Evolutionary conservation across 768 basidiomycete genomes (phyloP).

Genomic region (Boletus edulis): DNA sequence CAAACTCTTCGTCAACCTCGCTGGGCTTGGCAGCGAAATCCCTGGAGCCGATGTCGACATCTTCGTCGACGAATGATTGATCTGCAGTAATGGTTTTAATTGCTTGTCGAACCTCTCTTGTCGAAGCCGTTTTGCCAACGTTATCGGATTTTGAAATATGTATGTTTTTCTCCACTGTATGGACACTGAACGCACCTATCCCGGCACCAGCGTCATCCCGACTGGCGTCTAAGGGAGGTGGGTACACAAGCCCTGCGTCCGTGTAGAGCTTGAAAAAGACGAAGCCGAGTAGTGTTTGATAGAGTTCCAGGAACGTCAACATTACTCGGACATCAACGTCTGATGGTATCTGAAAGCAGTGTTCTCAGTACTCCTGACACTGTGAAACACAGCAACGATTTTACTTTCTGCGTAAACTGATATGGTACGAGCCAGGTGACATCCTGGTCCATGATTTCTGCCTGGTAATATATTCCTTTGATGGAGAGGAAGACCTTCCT

Average conservation of each 20-base stretch:
- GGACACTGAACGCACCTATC: slow-evolving; percentile 81
- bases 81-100: slow-evolving; percentile 43
- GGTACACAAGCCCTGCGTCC: slow-evolving; percentile 90
- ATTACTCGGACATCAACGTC: slow-evolving; percentile 98
- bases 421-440: slow-evolving; percentile 97
- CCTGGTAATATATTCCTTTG: slow-evolving; percentile 98
- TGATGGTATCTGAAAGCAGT: slow-evolving; percentile 65
- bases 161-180: slow-evolving; percentile 40
- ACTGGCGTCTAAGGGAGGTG: slow-evolving; percentile 81
- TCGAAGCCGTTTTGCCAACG: slow-evolving; percentile 41
- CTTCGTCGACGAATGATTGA: slow-evolving; percentile 27
- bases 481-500: slow-evolving; percentile 94
- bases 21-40: slow-evolving; percentile 30
- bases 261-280: slow-evolving; percentile 98
- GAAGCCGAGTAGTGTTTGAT: slow-evolving; percentile 94
- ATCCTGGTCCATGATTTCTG: slow-evolving; percentile 88
- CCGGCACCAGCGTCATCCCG: slow-evolving; percentile 87
- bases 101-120: slow-evolving; percentile 51
- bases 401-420: slow-evolving; percentile 92
- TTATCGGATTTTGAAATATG: slow-evolving; percentile 18
- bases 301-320: slow-evolving; percentile 96
- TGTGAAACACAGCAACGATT: slow-evolving; percentile 22
- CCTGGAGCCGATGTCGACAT: slow-evolving; percentile 37
- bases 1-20: slow-evolving; percentile 64
- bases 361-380: slow-evolving; percentile 5